Percentiles rank a stretch among this genome's conserved stretches.
Conservation (phyloP, 2,329 filamentous ascomycete genomes). For the Ciborinia camelliae region DNA sequence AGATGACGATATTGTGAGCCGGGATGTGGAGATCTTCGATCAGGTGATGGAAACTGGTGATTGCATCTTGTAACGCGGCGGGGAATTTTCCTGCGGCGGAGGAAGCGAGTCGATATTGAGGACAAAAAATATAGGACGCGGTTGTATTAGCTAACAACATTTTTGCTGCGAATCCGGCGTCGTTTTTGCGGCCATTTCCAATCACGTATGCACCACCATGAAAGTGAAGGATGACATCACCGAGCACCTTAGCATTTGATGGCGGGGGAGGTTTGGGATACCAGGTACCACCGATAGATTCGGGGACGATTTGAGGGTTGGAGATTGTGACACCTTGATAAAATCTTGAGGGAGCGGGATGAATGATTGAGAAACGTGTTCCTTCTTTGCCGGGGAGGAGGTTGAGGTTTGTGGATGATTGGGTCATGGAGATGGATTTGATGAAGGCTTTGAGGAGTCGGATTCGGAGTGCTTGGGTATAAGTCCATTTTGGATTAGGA, state of each 20-base stretch:
- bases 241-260: neutral
- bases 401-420: neutral
- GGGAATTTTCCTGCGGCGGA: constrained; percentile 47
- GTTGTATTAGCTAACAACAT: constrained; percentile 40
- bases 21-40: constrained; percentile 40
- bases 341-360: neutral
- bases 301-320: neutral
- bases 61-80: constrained; percentile 48
- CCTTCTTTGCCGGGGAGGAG: neutral
- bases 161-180: constrained; percentile 37
- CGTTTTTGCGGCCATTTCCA: constrained; percentile 42
- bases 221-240: constrained; percentile 44
- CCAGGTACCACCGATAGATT: constrained; percentile 35
- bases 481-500: constrained; percentile 11
- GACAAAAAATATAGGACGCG: constrained; percentile 42
- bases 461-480: constrained; percentile 7
- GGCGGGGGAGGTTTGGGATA: constrained; percentile 29
- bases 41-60: constrained; percentile 47
- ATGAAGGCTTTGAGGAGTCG: constrained; percentile 1
- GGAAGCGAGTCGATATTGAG: constrained; percentile 48
- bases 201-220: constrained; percentile 49
- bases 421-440: neutral
- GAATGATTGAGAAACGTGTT: neutral
- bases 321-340: constrained; percentile 3
- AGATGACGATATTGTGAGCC: constrained; percentile 42